Conservation (phyloP, 257 asterid genomes). For the Solanum chmielewskii region DNA sequence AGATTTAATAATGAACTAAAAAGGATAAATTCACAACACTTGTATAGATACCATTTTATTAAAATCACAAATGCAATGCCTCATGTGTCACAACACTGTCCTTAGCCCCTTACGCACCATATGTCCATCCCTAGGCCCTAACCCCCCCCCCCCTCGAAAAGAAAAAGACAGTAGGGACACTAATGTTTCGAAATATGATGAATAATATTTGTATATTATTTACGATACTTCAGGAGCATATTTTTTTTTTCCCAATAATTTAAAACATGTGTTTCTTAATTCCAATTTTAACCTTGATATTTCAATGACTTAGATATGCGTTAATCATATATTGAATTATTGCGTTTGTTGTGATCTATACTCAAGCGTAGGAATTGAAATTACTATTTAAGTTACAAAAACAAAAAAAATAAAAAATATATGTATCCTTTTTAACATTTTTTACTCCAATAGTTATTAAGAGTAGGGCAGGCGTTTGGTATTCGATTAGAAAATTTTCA, state of each 20-base stretch:
- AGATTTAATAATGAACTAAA: background rate
- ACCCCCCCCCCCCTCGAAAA: background rate
- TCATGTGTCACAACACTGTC: background rate
- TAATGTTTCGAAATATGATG: no score
- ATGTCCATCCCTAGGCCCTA: background rate
- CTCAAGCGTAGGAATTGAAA: no score
- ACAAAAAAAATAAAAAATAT: no score
- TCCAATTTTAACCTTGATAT: no score
- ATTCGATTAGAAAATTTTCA: no score
- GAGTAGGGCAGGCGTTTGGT: no score
- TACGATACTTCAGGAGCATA: no score
- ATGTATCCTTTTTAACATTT: background rate
- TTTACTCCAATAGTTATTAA: background rate
- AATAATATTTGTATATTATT: no score
- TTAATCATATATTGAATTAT: no score
- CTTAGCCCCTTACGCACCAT: background rate
- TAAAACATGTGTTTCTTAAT: background rate
- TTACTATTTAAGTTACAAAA: background rate
- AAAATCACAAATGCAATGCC: background rate
- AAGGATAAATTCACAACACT: background rate
- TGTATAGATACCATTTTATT: background rate
- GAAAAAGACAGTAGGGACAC: accelerated
- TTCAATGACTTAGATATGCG: no score
- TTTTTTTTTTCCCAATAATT: no score
- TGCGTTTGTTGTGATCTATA: no score